phyloP scores from a whole-genome alignment of 1,284 basidiomycete species.

The Trichosporon faecale region DNA sequence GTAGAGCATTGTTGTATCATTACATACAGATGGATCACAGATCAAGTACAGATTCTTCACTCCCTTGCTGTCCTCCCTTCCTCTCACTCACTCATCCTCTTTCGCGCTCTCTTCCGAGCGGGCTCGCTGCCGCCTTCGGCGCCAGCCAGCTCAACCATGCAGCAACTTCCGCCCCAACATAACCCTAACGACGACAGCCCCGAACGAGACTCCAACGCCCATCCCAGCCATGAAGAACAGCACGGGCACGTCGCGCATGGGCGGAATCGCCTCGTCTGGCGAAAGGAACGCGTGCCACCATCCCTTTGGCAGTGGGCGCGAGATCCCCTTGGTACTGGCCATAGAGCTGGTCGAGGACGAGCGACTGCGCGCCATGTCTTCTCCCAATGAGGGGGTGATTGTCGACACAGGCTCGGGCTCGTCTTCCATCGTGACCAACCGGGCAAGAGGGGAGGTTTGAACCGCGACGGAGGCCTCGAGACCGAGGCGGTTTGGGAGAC shows the following conservation, averaged over 20 bases:
- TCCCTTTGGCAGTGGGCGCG: background rate
- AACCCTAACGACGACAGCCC: constrained; percentile 17
- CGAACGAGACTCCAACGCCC: constrained; percentile 21
- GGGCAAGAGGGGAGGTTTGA: background rate
- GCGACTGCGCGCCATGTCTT: background rate
- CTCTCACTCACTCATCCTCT: background rate
- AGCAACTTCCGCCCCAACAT: constrained; percentile 9
- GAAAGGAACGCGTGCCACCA: constrained; percentile 15
- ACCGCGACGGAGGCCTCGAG: background rate
- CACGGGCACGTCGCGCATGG: constrained; percentile 17
- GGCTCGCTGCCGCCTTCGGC: background rate
- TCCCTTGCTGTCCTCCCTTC: too few species aligned
- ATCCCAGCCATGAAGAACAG: constrained; percentile 24
- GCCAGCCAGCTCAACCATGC: background rate
- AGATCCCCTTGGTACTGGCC: background rate
- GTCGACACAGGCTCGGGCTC: background rate
- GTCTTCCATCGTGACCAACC: background rate
- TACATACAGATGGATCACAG: background rate
- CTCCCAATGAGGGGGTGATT: background rate
- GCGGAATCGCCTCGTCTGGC: constrained; percentile 14
- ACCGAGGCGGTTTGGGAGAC: background rate
- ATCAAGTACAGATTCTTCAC: background rate
- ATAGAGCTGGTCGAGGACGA: background rate
- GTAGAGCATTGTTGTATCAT: background rate
- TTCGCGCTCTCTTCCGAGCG: background rate